Conservation (phyloP, 768 basidiomycete species). For the Lactarius hengduanensis region DNA sequence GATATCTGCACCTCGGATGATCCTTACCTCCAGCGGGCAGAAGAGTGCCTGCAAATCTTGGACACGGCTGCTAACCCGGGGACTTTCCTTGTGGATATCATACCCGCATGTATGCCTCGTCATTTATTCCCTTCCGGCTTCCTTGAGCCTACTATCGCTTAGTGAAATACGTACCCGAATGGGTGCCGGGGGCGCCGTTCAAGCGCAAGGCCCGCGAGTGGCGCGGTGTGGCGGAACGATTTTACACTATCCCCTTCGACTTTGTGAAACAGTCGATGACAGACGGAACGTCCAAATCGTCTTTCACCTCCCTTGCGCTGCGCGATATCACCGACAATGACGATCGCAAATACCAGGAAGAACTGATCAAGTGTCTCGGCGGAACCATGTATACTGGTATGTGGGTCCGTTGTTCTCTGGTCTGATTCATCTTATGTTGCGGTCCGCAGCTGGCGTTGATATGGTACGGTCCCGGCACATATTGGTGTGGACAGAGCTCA, state of each 20-base stretch:
- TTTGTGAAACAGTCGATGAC: constrained; percentile 28
- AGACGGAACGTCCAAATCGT: constrained; percentile 18
- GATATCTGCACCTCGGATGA: constrained; percentile 25
- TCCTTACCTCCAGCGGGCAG: constrained; percentile 28
- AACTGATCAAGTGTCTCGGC: constrained; percentile 29
- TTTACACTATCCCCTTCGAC: constrained; percentile 27
- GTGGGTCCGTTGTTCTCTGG: not conserved
- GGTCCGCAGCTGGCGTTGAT: constrained; percentile 27
- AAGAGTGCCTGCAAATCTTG: constrained; percentile 26
- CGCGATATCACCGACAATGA: constrained; percentile 27
- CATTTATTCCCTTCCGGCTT: not conserved
- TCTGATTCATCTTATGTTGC: constrained; percentile 6
- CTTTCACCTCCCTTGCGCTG: constrained; percentile 26
- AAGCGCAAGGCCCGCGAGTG: constrained; percentile 30
- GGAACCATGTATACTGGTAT: constrained; percentile 25
- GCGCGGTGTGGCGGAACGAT: constrained; percentile 25
- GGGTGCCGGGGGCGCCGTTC: constrained; percentile 32
- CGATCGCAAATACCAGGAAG: constrained; percentile 28
- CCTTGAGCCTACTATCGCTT: not conserved
- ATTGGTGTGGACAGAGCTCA: not conserved
- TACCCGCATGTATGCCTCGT: constrained; percentile 31
- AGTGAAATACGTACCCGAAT: constrained; percentile 33
- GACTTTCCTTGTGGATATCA: constrained; percentile 31
- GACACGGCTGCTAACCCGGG: constrained; percentile 30
- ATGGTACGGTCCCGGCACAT: constrained; percentile 22